Percentiles rank a stretch among this genome's conserved stretches.
Evolutionary conservation across 2,329 filamentous ascomycete genomes (phyloP).

Genomic region (Chaetomium strumarium): DNA sequence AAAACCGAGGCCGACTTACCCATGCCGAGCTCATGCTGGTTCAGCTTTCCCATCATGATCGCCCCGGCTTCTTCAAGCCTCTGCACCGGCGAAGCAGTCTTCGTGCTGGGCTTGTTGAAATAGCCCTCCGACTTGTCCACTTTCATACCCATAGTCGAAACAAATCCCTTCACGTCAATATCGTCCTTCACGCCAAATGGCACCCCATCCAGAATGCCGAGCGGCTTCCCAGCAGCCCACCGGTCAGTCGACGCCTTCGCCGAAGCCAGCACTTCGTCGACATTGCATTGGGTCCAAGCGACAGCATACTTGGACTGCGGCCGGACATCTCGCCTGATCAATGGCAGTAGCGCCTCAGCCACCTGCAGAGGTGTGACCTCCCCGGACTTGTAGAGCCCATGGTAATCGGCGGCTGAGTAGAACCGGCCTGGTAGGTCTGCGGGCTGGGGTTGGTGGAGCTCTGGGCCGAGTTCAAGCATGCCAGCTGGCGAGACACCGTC

Average conservation of each 20-base stretch:
- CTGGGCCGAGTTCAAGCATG: constrained; percentile 37
- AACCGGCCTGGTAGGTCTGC: constrained; percentile 46
- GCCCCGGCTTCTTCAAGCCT: constrained; percentile 70
- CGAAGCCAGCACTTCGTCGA: constrained; percentile 57
- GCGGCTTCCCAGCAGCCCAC: constrained; percentile 59
- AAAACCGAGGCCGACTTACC: constrained; percentile 38
- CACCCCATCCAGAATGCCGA: constrained; percentile 72
- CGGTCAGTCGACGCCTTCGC: constrained; percentile 68
- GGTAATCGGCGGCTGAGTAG: constrained; percentile 70
- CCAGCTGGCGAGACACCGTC: constrained; percentile 25
- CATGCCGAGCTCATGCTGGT: constrained; percentile 75
- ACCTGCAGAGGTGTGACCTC: constrained; percentile 67
- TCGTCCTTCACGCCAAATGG: constrained; percentile 84
- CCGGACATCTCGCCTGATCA: constrained; percentile 56
- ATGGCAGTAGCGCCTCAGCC: constrained; percentile 61
- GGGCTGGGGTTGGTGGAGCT: constrained; percentile 38
- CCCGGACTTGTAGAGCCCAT: constrained; percentile 65
- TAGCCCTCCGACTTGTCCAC: constrained; percentile 48
- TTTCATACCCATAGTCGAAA: constrained; percentile 58
- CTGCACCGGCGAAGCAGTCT: constrained; percentile 64
- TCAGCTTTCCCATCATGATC: constrained; percentile 67
- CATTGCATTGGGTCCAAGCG: constrained; percentile 65
- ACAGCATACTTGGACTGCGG: constrained; percentile 57
- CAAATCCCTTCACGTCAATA: constrained; percentile 63
- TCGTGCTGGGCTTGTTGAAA: constrained; percentile 43